Evolutionary conservation across 192 early-diverging fungal genomes (phyloP).

Genomic region (Backusella sp.): DNA sequence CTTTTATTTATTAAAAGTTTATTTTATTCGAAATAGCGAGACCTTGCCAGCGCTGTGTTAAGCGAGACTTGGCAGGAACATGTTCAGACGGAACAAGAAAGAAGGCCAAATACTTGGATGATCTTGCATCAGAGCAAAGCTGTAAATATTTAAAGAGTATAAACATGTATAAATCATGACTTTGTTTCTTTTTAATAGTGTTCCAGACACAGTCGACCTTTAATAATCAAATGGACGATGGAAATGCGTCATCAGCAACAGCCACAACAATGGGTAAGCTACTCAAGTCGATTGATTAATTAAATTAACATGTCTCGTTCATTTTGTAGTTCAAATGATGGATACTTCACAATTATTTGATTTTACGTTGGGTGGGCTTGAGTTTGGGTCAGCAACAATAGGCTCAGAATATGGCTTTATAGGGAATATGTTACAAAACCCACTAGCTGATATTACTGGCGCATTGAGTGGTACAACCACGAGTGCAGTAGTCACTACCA

Average conservation of each 20-base stretch:
- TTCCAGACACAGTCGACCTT: constrained; percentile 62
- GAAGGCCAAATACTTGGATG: constrained; percentile 89
- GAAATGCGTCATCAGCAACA: neutral
- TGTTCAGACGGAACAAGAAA: constrained; percentile 87
- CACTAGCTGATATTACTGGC: constrained; percentile 24
- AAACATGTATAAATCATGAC: constrained; percentile 5
- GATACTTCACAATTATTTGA: constrained; percentile 28
- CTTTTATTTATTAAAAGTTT: neutral
- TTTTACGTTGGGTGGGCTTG: constrained; percentile 45
- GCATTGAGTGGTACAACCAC: constrained; percentile 7
- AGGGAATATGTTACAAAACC: constrained; percentile 81
- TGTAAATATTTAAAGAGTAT: constrained; percentile 18
- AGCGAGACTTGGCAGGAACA: constrained; percentile 68
- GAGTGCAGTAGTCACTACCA: constrained; percentile 5
- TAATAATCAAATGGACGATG: neutral
- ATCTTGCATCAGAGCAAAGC: constrained; percentile 46
- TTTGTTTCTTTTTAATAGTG: neutral
- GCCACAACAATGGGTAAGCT: constrained; percentile 42
- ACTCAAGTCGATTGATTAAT: neutral
- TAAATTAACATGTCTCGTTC: neutral
- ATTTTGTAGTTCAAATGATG: neutral
- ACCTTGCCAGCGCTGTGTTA: constrained; percentile 87
- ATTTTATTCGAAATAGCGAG: constrained; percentile 49
- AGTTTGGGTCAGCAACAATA: constrained; percentile 86
- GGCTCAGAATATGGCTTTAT: constrained; percentile 89